A percentile compares a stretch with the other conserved stretches of the same genome.
Evolutionary conservation across 495 filamentous ascomycete genomes (phyloP).

Genomic region (Lepraria neglecta): DNA sequence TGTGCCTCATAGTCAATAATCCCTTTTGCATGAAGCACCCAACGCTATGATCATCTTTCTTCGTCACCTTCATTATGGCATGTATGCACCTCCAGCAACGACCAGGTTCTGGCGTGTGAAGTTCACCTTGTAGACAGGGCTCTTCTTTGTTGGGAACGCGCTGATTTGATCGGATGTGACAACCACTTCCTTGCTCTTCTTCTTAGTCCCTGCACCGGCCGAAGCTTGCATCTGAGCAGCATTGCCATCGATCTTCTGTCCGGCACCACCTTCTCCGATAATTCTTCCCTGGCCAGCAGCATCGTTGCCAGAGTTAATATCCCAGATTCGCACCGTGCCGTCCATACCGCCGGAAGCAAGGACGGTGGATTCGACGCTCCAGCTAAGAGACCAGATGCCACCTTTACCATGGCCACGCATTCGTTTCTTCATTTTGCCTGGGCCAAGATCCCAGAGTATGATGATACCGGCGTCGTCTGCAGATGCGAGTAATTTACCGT

Average conservation of each 20-base stretch:
- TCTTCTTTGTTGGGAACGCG: constrained; percentile 92
- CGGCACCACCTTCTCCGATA: constrained; percentile 48
- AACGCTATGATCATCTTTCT: too few relatives aligned
- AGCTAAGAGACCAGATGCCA: constrained; percentile 86
- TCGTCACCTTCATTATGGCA: constrained; percentile 44
- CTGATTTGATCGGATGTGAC: constrained; percentile 89
- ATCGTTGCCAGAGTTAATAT: constrained; percentile 57
- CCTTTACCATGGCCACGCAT: constrained; percentile 92
- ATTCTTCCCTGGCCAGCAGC: constrained; percentile 49
- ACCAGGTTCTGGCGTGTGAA: constrained; percentile 93
- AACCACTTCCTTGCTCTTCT: constrained; percentile 82
- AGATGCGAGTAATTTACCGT: constrained; percentile 80
- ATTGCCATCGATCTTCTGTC: constrained; percentile 48
- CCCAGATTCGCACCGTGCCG: constrained; percentile 88
- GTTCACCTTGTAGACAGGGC: constrained; percentile 84
- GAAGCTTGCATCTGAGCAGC: constrained; percentile 35
- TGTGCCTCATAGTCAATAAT: too few relatives aligned
- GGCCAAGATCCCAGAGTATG: constrained; percentile 84
- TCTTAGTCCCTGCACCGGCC: constrained; percentile 55
- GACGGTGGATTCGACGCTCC: constrained; percentile 81
- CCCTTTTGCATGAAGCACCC: too few relatives aligned
- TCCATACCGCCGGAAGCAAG: constrained; percentile 88
- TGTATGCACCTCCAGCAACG: constrained; percentile 77
- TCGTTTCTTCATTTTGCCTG: constrained; percentile 75
- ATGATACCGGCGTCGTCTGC: constrained; percentile 82